Base-by-base conservation (phyloP, 1,139 yeast genomes). In the Keqinozyma sinolaborantium region DNA sequence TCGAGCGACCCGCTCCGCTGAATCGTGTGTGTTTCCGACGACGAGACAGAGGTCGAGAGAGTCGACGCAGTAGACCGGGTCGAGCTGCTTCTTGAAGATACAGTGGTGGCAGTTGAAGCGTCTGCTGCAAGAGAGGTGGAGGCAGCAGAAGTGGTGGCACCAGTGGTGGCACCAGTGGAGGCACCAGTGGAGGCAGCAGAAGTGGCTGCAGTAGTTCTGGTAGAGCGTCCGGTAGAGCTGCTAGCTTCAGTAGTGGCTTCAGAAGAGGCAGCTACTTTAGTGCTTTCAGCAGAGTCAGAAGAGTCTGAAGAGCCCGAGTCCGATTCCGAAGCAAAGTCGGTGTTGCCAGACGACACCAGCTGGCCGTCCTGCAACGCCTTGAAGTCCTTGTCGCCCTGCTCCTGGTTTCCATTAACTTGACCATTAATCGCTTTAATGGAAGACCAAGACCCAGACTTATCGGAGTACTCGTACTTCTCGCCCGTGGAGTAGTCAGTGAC, bases 401-500 rank as follows among this genome's bases (percentile, higher is more conserved):
- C 53, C 28, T 56, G 51, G 56, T 88, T 75, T 11, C 87, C 92
- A 47, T 78, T 70, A 28, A 85, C 69, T 33, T 60, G 52, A 35
- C 95, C 95, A 47, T 68, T 74, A 21, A 64, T 59, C 19, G 94
- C 79, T 23, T 68, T 53, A 40, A 87, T 84, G 3, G 90, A 80
- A 28, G 69, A 53, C 86, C 86, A 82, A 23, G 58, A 48, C 20
- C 95, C 95, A 14, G 80, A 53, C 29, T 66, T 62, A 49, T 79
- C 92, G 29, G 70, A 55, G 56, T 86, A 87, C 28, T 64, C 51
- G 56, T 88, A 87, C 39, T 71, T 70, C 1, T 70, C 49, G 26
- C 97, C 96, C 12, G 86, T 70, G 3, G 95, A 86, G 56, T 87
- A 88, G 56, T 88, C 96, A 23, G 78, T 64, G 12, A 84, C 85